Evolutionary conservation across 768 basidiomycete species (phyloP).

Genomic region (Vishniacozyma victoriae): DNA sequence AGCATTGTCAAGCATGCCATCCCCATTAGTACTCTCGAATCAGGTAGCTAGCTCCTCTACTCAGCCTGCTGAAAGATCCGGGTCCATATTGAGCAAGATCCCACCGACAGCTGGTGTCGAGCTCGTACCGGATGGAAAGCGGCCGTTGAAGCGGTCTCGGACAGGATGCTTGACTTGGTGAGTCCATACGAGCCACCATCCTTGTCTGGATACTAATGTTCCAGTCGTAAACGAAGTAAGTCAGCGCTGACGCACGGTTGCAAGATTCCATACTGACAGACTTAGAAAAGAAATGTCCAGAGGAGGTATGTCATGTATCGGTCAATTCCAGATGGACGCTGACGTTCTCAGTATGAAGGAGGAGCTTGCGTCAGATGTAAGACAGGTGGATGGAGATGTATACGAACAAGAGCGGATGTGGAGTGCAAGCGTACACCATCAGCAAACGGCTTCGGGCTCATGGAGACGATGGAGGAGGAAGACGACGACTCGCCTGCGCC

Average conservation of each 20-base stretch:
- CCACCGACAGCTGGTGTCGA: background rate
- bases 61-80: too few relatives aligned
- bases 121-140: background rate
- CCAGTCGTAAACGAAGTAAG: background rate
- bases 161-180: conserved; percentile 2
- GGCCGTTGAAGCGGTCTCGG: background rate
- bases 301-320: background rate
- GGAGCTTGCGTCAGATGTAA: background rate
- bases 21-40: too few relatives aligned
- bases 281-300: background rate
- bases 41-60: too few relatives aligned
- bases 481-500: background rate
- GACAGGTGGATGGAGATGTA: background rate
- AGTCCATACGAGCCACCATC: too few relatives aligned
- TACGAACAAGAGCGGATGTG: background rate
- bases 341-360: background rate
- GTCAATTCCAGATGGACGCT: background rate
- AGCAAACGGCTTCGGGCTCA: background rate
- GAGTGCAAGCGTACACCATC: background rate
- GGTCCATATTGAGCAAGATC: too few relatives aligned
- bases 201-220: background rate
- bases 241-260: background rate
- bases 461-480: background rate
- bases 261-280: background rate
- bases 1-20: too few relatives aligned